phyloP scores from a whole-genome alignment of 2,329 filamentous ascomycete genomes.

The Trichoderma atroviride region DNA sequence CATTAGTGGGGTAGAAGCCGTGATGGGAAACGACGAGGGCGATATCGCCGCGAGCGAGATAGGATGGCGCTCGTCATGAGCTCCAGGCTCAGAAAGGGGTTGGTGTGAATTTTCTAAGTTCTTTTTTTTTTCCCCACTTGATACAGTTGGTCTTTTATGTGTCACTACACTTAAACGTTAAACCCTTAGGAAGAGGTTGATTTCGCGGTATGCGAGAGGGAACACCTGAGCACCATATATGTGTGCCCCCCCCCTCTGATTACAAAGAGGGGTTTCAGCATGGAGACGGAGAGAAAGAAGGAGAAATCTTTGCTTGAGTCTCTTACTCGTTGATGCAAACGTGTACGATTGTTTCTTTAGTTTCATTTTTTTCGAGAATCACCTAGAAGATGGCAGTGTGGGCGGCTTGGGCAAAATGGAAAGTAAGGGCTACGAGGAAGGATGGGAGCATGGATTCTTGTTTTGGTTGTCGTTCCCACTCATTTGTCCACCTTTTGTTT shows the following conservation, averaged over 20 bases:
- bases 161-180: slow-evolving; percentile 12
- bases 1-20: slow-evolving; percentile 46
- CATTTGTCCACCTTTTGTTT: slow-evolving; percentile 28
- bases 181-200: slow-evolving; percentile 26
- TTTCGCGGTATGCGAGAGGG: slow-evolving; percentile 35
- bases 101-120: slow-evolving; percentile 3
- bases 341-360: slow-evolving; percentile 43
- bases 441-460: slow-evolving; percentile 30
- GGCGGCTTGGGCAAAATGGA: slow-evolving; percentile 33
- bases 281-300: slow-evolving; percentile 25
- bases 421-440: slow-evolving; percentile 30
- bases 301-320: slow-evolving; percentile 27
- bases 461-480: slow-evolving; percentile 34
- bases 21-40: slow-evolving; percentile 33
- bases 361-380: slow-evolving; percentile 35
- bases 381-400: slow-evolving; percentile 39
- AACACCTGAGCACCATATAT: slow-evolving; percentile 38
- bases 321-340: slow-evolving; percentile 35
- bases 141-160: slow-evolving; percentile 28
- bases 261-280: slow-evolving; percentile 25
- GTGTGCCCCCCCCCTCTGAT: slow-evolving; percentile 29
- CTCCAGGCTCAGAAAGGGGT: slow-evolving; percentile 4
- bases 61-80: slow-evolving; percentile 2
- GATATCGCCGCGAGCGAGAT: slow-evolving; percentile 21
- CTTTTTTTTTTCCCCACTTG: slow-evolving; percentile 17